Conservation (phyloP, 1,139 yeast species). For the Yamadazyma taylorii region DNA sequence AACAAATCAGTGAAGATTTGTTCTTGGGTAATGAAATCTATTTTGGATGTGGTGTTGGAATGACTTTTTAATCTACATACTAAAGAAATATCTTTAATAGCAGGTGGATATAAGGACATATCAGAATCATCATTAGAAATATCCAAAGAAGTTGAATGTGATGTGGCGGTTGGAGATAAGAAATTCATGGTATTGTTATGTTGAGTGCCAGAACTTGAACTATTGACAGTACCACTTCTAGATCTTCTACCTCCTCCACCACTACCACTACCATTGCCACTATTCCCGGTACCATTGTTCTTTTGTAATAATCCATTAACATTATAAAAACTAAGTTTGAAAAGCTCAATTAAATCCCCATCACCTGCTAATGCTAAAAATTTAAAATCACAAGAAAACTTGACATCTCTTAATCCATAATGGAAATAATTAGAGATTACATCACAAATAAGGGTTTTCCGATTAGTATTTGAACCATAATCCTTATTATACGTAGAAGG, state of each 20-base stretch:
- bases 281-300: constrained; percentile 10
- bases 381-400: constrained; percentile 65
- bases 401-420: constrained; percentile 60
- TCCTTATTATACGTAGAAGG: constrained; percentile 22
- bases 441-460: constrained; percentile 51
- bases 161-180: constrained; percentile 21
- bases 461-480: constrained; percentile 25
- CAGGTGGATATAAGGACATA: constrained; percentile 29
- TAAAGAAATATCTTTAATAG: constrained; percentile 42
- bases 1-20: constrained; percentile 11
- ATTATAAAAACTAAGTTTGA: constrained; percentile 45
- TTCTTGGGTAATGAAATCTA: constrained; percentile 32
- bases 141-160: constrained; percentile 27
- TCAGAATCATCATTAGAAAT: constrained; percentile 5
- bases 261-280: constrained; percentile 3
- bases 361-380: constrained; percentile 59
- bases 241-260: constrained; percentile 26
- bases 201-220: constrained; percentile 22
- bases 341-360: constrained; percentile 59
- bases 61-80: constrained; percentile 64
- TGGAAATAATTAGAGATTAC: constrained; percentile 62
- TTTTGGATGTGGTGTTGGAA: constrained; percentile 58
- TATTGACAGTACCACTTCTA: constrained; percentile 40
- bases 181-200: constrained; percentile 13
- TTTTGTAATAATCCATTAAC: constrained; percentile 32